These are phyloP conservation scores for Pseudotulostoma volvatum DNA, from an alignment of 495 filamentous ascomycete genomes.

Conservation along the genomic window DNA sequence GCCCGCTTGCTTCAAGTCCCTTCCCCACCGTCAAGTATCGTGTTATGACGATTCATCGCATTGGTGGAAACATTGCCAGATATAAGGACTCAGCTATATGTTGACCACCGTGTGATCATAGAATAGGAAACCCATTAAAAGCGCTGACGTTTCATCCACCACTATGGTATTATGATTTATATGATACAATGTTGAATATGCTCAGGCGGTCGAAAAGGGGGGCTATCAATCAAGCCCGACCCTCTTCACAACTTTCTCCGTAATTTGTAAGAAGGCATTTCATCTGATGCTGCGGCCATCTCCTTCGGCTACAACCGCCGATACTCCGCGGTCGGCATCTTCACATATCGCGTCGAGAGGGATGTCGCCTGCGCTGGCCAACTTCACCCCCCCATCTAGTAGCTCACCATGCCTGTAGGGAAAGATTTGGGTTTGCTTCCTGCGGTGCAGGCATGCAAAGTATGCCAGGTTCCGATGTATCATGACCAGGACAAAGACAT, in stretches of 20 bases:
- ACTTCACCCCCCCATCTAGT: constrained; percentile 34
- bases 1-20: too few relatives aligned
- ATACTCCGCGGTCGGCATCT: constrained; percentile 77
- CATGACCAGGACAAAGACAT: constrained; percentile 71
- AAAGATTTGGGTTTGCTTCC: constrained; percentile 59
- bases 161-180: too few relatives aligned
- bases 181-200: too few relatives aligned
- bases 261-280: constrained; percentile 53
- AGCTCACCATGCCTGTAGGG: constrained; percentile 22
- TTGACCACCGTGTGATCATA: too few relatives aligned
- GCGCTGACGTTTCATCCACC: too few relatives aligned
- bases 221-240: constrained; percentile 24
- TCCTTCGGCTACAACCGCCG: constrained; percentile 77
- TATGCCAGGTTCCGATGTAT: constrained; percentile 92
- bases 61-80: too few relatives aligned
- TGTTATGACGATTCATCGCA: too few relatives aligned
- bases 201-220: too few relatives aligned
- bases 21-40: too few relatives aligned
- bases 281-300: constrained; percentile 58
- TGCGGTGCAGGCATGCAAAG: constrained; percentile 68
- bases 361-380: constrained; percentile 56
- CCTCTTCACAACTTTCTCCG: constrained; percentile 41
- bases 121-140: too few relatives aligned
- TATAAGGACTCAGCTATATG: too few relatives aligned
- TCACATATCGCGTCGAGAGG: constrained; percentile 83